Evolutionary conservation across 805 yeast species (phyloP), one percentile per base, ranked within the genome.

Genomic region (Metschnikowia shivogae): DNA sequence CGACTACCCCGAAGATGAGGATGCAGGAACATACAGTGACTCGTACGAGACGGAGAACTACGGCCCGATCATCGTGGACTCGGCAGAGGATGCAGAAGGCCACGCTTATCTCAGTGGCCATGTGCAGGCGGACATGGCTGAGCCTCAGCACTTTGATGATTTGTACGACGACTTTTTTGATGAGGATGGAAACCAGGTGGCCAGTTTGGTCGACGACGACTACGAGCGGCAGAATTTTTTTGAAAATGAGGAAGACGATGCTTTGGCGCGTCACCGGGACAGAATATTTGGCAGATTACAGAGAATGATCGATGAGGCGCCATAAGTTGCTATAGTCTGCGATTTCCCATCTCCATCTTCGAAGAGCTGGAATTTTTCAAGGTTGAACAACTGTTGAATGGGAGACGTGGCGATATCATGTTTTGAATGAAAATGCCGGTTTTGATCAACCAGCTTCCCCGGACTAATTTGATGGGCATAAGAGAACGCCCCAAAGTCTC

Each of bases 1-100:
- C 63, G 98, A 92, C 58, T 92, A 92, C 58, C 98, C 98, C 0
- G 96, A 89, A 37, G 97, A 90, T 58, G 97, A 89, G 51, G 92
- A 86, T 56, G 89, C 81, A 8, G 59, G 54, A 5, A 50, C 47
- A 1, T 47, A 39, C 34, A 53, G 55, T 36, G 57, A 53, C 10
- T 49, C 56, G 3, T 51, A 51, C 36, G 49, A 49, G 27, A 56
- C 56, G 27, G 50, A 46, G 12, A 39, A 45, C 35, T 19, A 41
- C 12, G 45, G 45, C 19, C 54, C 52, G 6, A 48, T 52, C 14
- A 52, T 49, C 9, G 39, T 50, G 19, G 54, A 52, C 13, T 26
- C 43, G 5, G 42, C 46, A 2, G 56, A 50, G 26, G 44, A 34
- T 17, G 46, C 41, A 11, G 56, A 52, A 40, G 54, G 50, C 11